Conservation (phyloP, 148 eudicot genomes). For the Rhododendron kiyosumense region DNA sequence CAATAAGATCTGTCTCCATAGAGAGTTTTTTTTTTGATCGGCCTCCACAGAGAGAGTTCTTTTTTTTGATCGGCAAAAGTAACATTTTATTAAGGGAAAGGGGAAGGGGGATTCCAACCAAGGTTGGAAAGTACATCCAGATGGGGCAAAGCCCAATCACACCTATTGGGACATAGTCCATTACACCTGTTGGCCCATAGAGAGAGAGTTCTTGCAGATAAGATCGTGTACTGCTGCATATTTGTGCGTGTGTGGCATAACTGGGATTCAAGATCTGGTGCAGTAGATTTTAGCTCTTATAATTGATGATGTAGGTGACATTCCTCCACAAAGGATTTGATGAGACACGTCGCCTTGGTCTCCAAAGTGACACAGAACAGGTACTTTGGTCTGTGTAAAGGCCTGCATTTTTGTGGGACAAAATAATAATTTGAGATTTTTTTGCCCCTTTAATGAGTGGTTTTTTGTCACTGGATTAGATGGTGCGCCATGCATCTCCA, state of each 20-base stretch:
- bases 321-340: constrained; percentile 97
- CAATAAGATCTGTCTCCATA: not conserved
- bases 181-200: too few species aligned
- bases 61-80: too few species aligned
- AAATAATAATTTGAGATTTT: not conserved
- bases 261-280: not conserved
- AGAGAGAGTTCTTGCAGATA: not conserved
- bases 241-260: not conserved
- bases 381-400: constrained; percentile 25
- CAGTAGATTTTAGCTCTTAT: not conserved
- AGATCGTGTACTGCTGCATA: not conserved
- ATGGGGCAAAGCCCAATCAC: too few species aligned
- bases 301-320: constrained; percentile 50
- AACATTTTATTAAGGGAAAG: too few species aligned
- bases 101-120: too few species aligned
- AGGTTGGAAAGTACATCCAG: too few species aligned
- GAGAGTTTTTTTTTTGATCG: too few species aligned
- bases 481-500: constrained; percentile 84
- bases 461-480: constrained; percentile 39
- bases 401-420: not conserved
- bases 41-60: too few species aligned
- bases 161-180: too few species aligned
- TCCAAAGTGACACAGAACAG: constrained; percentile 77
- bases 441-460: not conserved
- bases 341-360: constrained; percentile 96